Conservation (phyloP, 371 early-diverging fungal genomes). For the Mortierella sp. region DNA sequence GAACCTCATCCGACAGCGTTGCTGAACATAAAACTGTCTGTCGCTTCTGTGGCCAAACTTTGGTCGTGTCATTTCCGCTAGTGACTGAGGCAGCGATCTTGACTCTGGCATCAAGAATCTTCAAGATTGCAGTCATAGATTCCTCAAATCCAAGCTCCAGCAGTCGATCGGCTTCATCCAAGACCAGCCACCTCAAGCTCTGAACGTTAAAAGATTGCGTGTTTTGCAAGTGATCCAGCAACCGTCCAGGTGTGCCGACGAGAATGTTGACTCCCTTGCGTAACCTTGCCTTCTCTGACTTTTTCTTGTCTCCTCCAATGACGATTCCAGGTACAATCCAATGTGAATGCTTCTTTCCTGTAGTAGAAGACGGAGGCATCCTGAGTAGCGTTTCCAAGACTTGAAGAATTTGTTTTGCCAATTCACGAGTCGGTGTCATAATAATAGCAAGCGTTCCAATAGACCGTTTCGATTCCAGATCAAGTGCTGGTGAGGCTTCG, state of each 20-base stretch:
- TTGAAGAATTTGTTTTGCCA: slow-evolving; percentile 94
- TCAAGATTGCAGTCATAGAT: slow-evolving; percentile 87
- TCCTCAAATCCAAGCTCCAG: slow-evolving; percentile 97
- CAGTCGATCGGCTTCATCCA: slow-evolving; percentile 99
- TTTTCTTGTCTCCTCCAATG: slow-evolving; percentile 93
- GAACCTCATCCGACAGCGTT: slow-evolving; percentile 88
- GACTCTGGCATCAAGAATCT: slow-evolving; percentile 70
- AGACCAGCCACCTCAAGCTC: slow-evolving; percentile 88
- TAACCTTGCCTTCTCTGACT: slow-evolving; percentile 91
- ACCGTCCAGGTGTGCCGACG: slow-evolving; percentile 98
- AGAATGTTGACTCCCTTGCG: slow-evolving; percentile 95
- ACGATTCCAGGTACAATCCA: slow-evolving; percentile 96
- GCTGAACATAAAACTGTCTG: slow-evolving; percentile 96
- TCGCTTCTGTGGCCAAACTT: slow-evolving; percentile 74
- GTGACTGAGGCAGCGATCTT: slow-evolving; percentile 48
- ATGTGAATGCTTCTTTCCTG: slow-evolving; percentile 73
- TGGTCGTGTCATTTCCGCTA: slow-evolving; percentile 51
- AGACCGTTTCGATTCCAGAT: slow-evolving; percentile 61
- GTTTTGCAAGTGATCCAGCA: slow-evolving; percentile 96
- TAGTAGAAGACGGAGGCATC: slow-evolving; percentile 66
- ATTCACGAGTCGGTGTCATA: slow-evolving; percentile 97
- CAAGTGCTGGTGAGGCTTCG: slow-evolving; percentile 54
- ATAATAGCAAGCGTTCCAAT: slow-evolving; percentile 88
- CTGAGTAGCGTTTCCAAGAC: slow-evolving; percentile 80
- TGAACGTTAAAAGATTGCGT: slow-evolving; percentile 84